Evolutionary conservation across 192 early-diverging fungal genomes (phyloP).

Genomic region (Coemansia sp.): DNA sequence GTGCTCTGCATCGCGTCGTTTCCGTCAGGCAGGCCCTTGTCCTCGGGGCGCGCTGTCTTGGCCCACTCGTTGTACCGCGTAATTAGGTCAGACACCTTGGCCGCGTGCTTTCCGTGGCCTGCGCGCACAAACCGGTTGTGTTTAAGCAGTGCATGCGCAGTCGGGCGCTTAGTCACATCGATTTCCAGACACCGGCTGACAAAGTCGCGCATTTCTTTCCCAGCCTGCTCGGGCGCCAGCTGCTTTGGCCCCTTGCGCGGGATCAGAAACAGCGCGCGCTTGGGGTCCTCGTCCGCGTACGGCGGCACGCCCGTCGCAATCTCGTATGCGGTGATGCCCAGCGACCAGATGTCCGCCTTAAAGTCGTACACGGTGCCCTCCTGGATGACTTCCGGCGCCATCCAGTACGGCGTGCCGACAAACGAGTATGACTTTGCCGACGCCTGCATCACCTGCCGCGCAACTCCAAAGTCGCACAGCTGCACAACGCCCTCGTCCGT

Average conservation of each 20-base stretch:
- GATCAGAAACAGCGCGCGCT: slow-evolving; percentile 85
- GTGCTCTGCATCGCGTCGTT: slow-evolving; percentile 52
- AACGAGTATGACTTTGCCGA: slow-evolving; percentile 84
- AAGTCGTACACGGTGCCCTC: slow-evolving; percentile 86
- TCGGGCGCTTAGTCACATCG: slow-evolving; percentile 83
- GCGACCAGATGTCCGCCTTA: slow-evolving; percentile 99
- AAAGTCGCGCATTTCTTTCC: slow-evolving; percentile 82
- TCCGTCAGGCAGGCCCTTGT: slow-evolving; percentile 27
- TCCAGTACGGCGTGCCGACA: slow-evolving; percentile 92
- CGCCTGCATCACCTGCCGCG: slow-evolving; percentile 74
- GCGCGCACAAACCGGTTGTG: slow-evolving; percentile 51
- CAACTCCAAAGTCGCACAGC: slow-evolving; percentile 96
- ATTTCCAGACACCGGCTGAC: slow-evolving; percentile 80
- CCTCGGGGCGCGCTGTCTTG: slow-evolving; percentile 28
- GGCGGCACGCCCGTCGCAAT: slow-evolving; percentile 95
- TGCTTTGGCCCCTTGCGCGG: slow-evolving; percentile 77
- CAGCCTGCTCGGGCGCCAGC: slow-evolving; percentile 76
- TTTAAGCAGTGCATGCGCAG: slow-evolving; percentile 83
- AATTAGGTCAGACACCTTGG: slow-evolving; percentile 47
- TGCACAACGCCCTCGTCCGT: slow-evolving; percentile 89
- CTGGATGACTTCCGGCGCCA: slow-evolving; percentile 83
- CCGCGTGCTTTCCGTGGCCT: slow-evolving; percentile 47
- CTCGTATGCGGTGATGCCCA: slow-evolving; percentile 98
- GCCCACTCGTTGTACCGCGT: slow-evolving; percentile 42
- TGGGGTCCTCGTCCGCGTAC: slow-evolving; percentile 85